Conservation (phyloP, 805 yeast species). For the Yarrowia deformans region DNA sequence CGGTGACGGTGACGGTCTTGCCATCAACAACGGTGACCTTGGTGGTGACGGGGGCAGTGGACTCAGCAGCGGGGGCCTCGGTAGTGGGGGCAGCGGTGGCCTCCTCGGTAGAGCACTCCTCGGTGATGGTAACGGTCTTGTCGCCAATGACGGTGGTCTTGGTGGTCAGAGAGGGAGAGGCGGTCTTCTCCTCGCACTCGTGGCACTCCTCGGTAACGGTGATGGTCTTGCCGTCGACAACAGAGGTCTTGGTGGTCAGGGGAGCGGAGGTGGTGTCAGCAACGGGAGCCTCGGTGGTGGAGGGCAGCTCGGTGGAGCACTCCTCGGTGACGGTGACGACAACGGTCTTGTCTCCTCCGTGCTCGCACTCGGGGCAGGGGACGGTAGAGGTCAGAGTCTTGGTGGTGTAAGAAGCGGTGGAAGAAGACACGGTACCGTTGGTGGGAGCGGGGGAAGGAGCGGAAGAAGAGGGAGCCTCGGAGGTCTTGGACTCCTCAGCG, state of each 20-base stretch:
- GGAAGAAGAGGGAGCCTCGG: conserved; percentile 51
- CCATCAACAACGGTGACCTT: conserved; percentile 66
- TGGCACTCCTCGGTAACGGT: conserved; percentile 57
- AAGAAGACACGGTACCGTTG: conserved; percentile 18
- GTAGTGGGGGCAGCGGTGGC: conserved; percentile 40
- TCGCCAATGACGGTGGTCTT: conserved; percentile 34
- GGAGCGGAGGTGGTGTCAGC: conserved; percentile 83
- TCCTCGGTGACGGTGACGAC: conserved; percentile 40
- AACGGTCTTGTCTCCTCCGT: conserved; percentile 39
- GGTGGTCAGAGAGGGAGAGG: conserved; percentile 61
- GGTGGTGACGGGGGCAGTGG: conserved; percentile 39
- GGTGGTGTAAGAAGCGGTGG: conserved; percentile 39
- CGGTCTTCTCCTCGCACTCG: conserved; percentile 24
- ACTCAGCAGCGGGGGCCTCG: conserved; percentile 40
- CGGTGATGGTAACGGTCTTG: conserved; percentile 29
- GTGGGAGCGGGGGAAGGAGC: conserved; percentile 41
- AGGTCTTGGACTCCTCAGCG: conserved; percentile 51
- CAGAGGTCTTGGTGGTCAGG: conserved; percentile 38
- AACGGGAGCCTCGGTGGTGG: conserved; percentile 55
- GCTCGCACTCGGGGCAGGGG: conserved; percentile 45
- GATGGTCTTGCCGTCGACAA: conserved; percentile 33
- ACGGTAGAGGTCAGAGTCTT: conserved; percentile 42
- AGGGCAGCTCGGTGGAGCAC: conserved; percentile 40
- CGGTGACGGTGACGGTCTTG: conserved; percentile 78
- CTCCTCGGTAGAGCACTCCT: conserved; percentile 39